Evolutionary conservation across 768 basidiomycete species (phyloP).

Genomic region (Macrolepiota fuliginosa): DNA sequence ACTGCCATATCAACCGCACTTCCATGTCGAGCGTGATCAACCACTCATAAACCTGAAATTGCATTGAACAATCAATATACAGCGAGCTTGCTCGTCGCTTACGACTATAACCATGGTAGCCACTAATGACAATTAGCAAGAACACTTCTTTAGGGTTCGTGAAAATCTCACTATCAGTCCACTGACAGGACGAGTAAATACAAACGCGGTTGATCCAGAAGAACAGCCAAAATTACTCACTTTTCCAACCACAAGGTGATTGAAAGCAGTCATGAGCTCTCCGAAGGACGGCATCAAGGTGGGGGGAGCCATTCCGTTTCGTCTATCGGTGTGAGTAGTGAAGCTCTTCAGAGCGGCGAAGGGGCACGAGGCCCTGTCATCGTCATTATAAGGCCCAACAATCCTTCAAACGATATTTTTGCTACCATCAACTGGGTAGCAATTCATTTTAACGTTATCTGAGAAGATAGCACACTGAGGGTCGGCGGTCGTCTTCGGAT

Average conservation of each 20-base stretch:
- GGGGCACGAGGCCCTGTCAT: not conserved
- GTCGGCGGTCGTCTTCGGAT: too few relatives aligned
- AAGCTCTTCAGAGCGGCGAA: not conserved
- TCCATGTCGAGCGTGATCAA: constrained; percentile 22
- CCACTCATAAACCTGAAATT: constrained; percentile 15
- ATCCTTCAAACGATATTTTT: not conserved
- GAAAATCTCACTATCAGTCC: not conserved
- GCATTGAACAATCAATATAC: not conserved
- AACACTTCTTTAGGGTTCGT: not conserved
- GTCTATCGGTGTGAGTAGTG: not conserved
- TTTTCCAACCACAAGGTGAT: not conserved
- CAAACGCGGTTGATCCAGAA: not conserved
- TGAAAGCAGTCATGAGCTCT: not conserved
- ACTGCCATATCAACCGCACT: constrained; percentile 21
- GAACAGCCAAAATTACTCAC: not conserved
- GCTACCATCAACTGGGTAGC: too few relatives aligned
- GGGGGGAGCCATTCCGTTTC: not conserved
- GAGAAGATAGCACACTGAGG: too few relatives aligned
- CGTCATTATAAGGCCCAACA: not conserved
- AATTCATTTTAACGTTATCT: too few relatives aligned
- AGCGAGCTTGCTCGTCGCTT: not conserved
- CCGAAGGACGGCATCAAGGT: not conserved
- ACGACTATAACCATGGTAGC: not conserved
- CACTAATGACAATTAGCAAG: not conserved
- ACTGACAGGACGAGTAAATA: not conserved